phyloP scores from a whole-genome alignment of 1,139 yeast genomes.

The Debaryomyces psychrophilus region DNA sequence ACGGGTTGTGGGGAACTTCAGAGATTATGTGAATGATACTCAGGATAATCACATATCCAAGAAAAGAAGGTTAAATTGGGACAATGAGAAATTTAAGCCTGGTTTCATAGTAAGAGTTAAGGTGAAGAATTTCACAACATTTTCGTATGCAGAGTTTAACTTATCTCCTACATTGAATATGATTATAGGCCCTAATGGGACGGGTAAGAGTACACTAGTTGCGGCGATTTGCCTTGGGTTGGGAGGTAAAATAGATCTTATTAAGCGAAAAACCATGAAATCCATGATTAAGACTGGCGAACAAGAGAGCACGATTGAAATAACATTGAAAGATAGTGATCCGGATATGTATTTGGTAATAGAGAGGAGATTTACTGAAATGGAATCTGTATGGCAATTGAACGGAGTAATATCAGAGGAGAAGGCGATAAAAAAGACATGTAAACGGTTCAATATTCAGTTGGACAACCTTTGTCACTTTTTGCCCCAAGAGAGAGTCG shows the following conservation, averaged over 20 bases:
- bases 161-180: slow-evolving; percentile 86
- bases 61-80: slow-evolving; percentile 11
- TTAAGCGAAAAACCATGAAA: slow-evolving; percentile 75
- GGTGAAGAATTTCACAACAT: slow-evolving; percentile 81
- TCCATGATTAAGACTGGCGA: slow-evolving; percentile 82
- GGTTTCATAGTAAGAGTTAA: slow-evolving; percentile 74
- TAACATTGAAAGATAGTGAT: slow-evolving; percentile 57
- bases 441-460: slow-evolving; percentile 69
- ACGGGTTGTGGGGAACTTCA: slow-evolving; percentile 12
- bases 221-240: slow-evolving; percentile 92
- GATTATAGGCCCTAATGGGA: slow-evolving; percentile 97
- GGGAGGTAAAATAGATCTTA: slow-evolving; percentile 75
- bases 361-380: slow-evolving; percentile 39
- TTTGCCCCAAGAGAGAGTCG: slow-evolving; percentile 92
- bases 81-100: slow-evolving; percentile 34
- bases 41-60: slow-evolving; percentile 3
- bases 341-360: slow-evolving; percentile 38
- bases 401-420: slow-evolving; percentile 51
- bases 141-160: slow-evolving; percentile 72
- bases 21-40: slow-evolving; percentile 4
- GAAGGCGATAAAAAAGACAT: slow-evolving; percentile 45
- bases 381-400: slow-evolving; percentile 63
- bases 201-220: slow-evolving; percentile 93
- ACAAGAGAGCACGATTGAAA: slow-evolving; percentile 57
- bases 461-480: slow-evolving; percentile 92